A percentile compares a stretch with the other conserved stretches of the same genome.
Conservation (phyloP, 176 grass and related monocot species). For the Panicum miliaceum region DNA sequence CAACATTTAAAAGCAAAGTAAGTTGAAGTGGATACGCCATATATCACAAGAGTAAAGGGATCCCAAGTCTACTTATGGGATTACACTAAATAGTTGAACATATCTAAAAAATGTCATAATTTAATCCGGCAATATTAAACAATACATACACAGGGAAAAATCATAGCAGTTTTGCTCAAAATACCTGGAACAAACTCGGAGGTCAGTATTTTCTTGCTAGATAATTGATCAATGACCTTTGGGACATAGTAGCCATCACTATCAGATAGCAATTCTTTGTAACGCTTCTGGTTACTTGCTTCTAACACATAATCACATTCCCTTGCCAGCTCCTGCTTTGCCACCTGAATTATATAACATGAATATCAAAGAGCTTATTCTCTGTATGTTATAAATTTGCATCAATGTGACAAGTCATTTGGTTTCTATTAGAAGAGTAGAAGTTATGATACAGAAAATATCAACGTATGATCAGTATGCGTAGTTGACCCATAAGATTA, state of each 20-base stretch:
- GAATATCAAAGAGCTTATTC: slow-evolving; percentile 21
- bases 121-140: neutral
- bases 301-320: slow-evolving; percentile 97
- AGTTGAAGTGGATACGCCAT: neutral
- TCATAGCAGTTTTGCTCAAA: neutral
- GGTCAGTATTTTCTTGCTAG: slow-evolving; percentile 82
- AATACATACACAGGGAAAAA: neutral
- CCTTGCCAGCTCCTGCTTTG: slow-evolving; percentile 84
- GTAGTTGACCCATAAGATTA: slow-evolving; percentile 10
- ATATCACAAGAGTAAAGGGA: neutral
- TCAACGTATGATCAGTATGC: neutral
- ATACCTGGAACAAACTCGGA: slow-evolving; percentile 87
- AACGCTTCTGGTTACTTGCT: slow-evolving; percentile 86
- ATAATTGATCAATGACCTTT: slow-evolving; percentile 72
- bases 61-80: neutral
- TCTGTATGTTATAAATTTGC: neutral
- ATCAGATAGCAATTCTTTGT: slow-evolving; percentile 73
- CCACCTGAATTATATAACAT: slow-evolving; percentile 64
- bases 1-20: neutral
- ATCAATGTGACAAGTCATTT: neutral
- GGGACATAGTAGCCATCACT: slow-evolving; percentile 80
- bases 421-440: neutral
- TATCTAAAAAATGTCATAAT: neutral
- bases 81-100: neutral
- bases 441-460: slow-evolving; percentile 16